Evolutionary conservation across 2,329 filamentous ascomycete species (phyloP).

Genomic region (Nothomitra cinnamomea): DNA sequence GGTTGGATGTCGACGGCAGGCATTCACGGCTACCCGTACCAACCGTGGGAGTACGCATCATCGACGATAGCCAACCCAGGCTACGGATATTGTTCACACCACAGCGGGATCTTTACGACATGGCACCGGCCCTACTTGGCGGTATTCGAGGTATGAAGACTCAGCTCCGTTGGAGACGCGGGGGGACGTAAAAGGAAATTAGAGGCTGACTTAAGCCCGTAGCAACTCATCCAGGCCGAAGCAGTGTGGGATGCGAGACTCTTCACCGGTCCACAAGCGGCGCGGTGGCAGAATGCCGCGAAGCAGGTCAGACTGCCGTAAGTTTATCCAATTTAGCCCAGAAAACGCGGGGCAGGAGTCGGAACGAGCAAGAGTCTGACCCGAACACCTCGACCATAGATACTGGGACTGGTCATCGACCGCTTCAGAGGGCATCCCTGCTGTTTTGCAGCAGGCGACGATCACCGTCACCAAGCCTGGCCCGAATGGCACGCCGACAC

Average conservation of each 20-base stretch:
- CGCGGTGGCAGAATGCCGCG: neutral
- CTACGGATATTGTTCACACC: constrained; percentile 7
- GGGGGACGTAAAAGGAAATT: neutral
- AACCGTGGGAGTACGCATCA: constrained; percentile 6
- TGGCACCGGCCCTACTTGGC: constrained; percentile 7
- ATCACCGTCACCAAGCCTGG: constrained; percentile 12
- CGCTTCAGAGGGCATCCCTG: constrained; percentile 8
- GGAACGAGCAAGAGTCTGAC: neutral
- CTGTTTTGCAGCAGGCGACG: constrained; percentile 7
- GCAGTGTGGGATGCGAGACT: constrained; percentile 1
- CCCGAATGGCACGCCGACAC: neutral
- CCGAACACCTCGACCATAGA: neutral
- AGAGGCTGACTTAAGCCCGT: neutral
- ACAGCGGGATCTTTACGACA: constrained; percentile 3
- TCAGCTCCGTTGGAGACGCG: too few species aligned
- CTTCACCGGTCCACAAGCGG: neutral
- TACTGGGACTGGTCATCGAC: constrained; percentile 7
- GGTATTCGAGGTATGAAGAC: neutral
- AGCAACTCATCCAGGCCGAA: constrained; percentile 5
- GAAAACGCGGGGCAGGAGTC: neutral
- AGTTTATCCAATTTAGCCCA: neutral
- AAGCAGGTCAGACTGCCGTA: constrained; percentile 6
- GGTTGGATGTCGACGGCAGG: neutral
- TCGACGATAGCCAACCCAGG: constrained; percentile 4
- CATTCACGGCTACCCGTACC: constrained; percentile 7